Evolutionary conservation across 1,284 basidiomycete genomes (phyloP).

Genomic region (Ganoderma meredithae): DNA sequence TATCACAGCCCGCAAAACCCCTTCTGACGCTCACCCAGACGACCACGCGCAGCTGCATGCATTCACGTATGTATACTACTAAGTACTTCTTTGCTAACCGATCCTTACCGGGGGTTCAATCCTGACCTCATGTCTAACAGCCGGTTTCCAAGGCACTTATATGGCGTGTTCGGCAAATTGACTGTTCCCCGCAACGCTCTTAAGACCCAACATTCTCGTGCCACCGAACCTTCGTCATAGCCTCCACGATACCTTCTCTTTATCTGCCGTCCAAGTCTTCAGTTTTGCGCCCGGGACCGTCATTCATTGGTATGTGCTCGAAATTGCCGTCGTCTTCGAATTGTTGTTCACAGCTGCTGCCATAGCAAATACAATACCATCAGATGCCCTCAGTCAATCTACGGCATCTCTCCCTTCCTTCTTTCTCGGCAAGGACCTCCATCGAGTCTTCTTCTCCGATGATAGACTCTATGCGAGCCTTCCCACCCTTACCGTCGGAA

Average conservation of each 20-base stretch:
- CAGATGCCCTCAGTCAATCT: constrained; percentile 4
- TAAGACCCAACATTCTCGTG: neutral
- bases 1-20: neutral
- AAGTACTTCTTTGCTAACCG: neutral
- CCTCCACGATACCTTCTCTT: neutral
- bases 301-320: neutral
- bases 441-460: neutral
- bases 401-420: constrained; percentile 3
- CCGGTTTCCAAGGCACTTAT: constrained; percentile 14
- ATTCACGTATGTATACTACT: neutral
- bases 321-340: neutral
- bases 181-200: neutral
- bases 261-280: neutral
- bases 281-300: neutral
- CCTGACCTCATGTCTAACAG: constrained; percentile 3
- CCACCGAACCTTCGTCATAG: neutral
- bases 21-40: neutral
- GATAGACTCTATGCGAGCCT: constrained; percentile 15
- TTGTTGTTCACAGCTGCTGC: neutral
- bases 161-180: neutral
- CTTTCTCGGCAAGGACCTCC: neutral
- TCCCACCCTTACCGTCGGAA: constrained; percentile 36
- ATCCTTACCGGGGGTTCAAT: neutral
- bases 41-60: neutral
- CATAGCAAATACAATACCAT: neutral